phyloP scores from a whole-genome alignment of 768 basidiomycete species.

The Candolleomyces eurysporus region DNA sequence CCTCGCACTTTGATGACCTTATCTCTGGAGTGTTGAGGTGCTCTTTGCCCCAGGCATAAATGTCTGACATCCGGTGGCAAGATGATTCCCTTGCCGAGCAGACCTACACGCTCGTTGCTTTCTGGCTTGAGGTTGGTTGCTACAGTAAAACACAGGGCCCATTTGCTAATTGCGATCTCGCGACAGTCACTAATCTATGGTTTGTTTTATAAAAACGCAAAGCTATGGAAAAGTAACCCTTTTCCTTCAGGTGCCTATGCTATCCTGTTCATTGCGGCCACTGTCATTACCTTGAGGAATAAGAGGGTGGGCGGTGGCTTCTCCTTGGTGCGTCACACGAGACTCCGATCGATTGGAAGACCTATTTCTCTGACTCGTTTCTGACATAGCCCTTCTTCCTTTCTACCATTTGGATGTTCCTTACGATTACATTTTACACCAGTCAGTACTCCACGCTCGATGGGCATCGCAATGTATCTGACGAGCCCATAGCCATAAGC shows the following conservation, averaged over 20 bases:
- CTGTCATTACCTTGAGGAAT: conserved; percentile 16
- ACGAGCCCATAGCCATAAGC: background rate
- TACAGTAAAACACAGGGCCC: background rate
- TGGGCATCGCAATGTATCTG: background rate
- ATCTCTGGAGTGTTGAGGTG: too few species aligned
- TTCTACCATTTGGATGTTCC: background rate
- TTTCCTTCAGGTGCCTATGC: conserved; percentile 12
- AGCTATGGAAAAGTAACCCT: background rate
- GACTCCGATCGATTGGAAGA: background rate
- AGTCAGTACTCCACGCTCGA: background rate
- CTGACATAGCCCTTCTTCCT: background rate
- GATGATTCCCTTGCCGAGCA: background rate
- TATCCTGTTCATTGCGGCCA: conserved; percentile 17
- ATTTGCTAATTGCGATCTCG: background rate
- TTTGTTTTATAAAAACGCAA: background rate
- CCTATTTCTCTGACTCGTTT: background rate
- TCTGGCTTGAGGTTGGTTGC: background rate
- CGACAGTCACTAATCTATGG: background rate
- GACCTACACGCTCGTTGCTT: background rate
- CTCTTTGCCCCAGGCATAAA: too few species aligned
- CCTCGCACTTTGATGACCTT: too few species aligned
- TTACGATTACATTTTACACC: background rate
- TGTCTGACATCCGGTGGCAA: background rate
- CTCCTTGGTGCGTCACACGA: background rate
- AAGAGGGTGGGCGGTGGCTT: background rate